Evolutionary conservation across 2,329 filamentous ascomycete genomes (phyloP).

Genomic region (Xylaria sp.): DNA sequence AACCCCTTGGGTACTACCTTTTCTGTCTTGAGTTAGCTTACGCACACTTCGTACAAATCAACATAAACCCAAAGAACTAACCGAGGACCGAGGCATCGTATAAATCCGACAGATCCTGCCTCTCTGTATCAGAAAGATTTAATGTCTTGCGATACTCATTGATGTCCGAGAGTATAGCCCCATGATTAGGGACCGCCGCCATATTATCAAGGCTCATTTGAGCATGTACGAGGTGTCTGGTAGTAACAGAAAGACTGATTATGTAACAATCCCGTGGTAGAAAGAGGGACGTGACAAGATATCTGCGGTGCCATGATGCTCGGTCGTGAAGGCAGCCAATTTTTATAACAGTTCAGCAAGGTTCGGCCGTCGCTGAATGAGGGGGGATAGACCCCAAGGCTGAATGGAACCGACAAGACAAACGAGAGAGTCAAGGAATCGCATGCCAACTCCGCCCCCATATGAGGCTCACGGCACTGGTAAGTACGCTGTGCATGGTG

Average conservation of each 20-base stretch:
- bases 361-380: not conserved
- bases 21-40: constrained; percentile 10
- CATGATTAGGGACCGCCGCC: not conserved
- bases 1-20: constrained; percentile 16
- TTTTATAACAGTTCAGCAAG: constrained; percentile 9
- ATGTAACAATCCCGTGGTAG: not conserved
- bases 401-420: not conserved
- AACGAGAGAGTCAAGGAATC: constrained; percentile 7
- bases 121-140: not conserved
- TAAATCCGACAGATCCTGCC: not conserved
- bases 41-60: not conserved
- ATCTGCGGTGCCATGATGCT: not conserved
- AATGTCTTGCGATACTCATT: not conserved
- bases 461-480: constrained; percentile 29
- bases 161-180: constrained; percentile 9
- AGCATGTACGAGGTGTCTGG: not conserved
- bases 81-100: not conserved
- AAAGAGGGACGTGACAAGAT: not conserved
- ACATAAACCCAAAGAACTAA: not conserved
- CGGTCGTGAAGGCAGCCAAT: not conserved
- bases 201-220: constrained; percentile 12
- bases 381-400: constrained; percentile 1
- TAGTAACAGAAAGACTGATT: not conserved
- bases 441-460: constrained; percentile 34
- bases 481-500: constrained; percentile 5